Base-by-base conservation (phyloP, 1,139 yeast species). In the Suzukiozyma palmioleophila region DNA sequence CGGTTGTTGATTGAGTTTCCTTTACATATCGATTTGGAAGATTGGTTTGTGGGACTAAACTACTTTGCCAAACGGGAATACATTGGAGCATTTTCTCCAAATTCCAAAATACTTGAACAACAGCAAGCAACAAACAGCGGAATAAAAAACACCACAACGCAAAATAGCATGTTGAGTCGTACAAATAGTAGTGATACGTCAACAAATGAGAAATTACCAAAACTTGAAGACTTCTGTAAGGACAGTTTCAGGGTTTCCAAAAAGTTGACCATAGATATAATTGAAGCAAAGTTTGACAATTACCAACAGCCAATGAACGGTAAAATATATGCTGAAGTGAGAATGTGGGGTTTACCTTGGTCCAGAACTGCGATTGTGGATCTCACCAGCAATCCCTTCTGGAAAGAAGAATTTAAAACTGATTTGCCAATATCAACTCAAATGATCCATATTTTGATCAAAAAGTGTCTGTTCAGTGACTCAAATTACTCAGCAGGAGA, bases 41-140 rank as follows among this genome's bases (percentile, higher is more conserved):
- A 85, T 56, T 88, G 96, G 96, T 73, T 79, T 49, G 85, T 86
- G 7, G 83, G 90, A 0, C 61, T 88, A 42, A 76, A 75, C 43
- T 77, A 86, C 16, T 81, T 84, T 53, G 75, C 95, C 3, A 75
- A 74, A 47, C 64, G 83, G 32, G 88, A 83, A 46, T 76, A 71
- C 43, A 70, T 71, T 43, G 76, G 76, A 1, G 53, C 63, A 3
- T 64, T 47, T 43, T 54, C 59, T 35, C 45, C 50, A 11, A 43
- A 44, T 4, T 36, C 49, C 4, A 44, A 26, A 14, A 13, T 31
- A 13, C 14, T 31, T 14, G 35, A 32, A 14, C 10, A 18, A 25
- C 5, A 13, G 8, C 14, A 9, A 30, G 7, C 15, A 15, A 3
- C 33, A 33, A 24, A 3, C 14, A n/a, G 12, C n/a, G 25, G 26